These are phyloP conservation scores for Verticillium longisporum DNA, from an alignment of 2,329 filamentous ascomycete species.

Conservation along the genomic window DNA sequence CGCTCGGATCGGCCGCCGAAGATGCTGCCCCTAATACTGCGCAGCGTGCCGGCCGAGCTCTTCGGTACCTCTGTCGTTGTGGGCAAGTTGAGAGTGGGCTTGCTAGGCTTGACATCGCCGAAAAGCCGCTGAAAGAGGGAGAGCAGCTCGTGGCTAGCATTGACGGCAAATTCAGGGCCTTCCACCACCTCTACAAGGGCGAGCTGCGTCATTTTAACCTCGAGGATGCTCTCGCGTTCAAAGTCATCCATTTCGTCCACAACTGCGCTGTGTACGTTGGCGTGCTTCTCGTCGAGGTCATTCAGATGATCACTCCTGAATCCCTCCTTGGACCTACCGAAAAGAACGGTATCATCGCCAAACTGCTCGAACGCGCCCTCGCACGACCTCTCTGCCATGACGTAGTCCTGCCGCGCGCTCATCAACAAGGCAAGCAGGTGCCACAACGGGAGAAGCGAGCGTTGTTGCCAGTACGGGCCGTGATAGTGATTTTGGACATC, in stretches of 20 bases:
- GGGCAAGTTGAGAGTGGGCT: slow-evolving; percentile 12
- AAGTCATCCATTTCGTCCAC: slow-evolving; percentile 75
- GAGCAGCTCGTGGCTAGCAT: slow-evolving; percentile 78
- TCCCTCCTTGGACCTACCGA: slow-evolving; percentile 50
- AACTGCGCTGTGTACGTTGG: slow-evolving; percentile 35
- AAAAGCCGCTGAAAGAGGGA: slow-evolving; percentile 78
- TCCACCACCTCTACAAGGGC: slow-evolving; percentile 76
- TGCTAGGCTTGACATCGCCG: slow-evolving; percentile 34
- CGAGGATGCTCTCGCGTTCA: slow-evolving; percentile 82
- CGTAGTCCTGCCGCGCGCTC: slow-evolving; percentile 79
- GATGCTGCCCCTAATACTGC: slow-evolving; percentile 67
- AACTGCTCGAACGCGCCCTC: slow-evolving; percentile 91
- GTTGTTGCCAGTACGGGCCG: slow-evolving; percentile 54
- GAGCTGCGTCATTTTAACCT: slow-evolving; percentile 93
- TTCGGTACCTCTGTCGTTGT: slow-evolving; percentile 53
- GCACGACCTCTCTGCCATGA: slow-evolving; percentile 73
- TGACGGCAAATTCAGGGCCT: slow-evolving; percentile 78
- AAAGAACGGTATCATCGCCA: slow-evolving; percentile 61
- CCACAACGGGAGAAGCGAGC: slow-evolving; percentile 73
- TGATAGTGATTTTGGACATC: slow-evolving; percentile 29
- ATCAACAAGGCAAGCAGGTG: slow-evolving; percentile 82
- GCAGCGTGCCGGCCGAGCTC: slow-evolving; percentile 63
- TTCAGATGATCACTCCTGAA: slow-evolving; percentile 65
- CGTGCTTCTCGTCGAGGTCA: slow-evolving; percentile 24
- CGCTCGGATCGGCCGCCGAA: slow-evolving; percentile 52